Evolutionary conservation across 495 filamentous ascomycete species (phyloP), one percentile per base, ranked within the genome.

Genomic region (Tricharina praecox): DNA sequence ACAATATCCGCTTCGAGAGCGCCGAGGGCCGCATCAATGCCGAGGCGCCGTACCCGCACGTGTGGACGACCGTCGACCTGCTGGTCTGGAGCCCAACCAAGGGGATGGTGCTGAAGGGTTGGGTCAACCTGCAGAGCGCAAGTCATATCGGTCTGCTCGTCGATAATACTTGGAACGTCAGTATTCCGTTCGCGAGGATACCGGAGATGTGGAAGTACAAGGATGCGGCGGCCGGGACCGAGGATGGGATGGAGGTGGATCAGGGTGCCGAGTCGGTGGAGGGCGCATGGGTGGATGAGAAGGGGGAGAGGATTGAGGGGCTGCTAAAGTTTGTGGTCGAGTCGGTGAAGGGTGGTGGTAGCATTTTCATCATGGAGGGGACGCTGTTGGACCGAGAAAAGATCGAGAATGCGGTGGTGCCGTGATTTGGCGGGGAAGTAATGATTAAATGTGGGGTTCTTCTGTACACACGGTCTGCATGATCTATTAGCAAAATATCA

Each of bases 41-140:
- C 40, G 60, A 63, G 45, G 45, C 49, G 13, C 59, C 62, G n/a
- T 58, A 52, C 39, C 59, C 61, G 30, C 48, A 53, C 15, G 67
- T 80, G 25, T 86, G 82, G 70, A 66, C 82, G 3, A 83, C 77
- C 0, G 80, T 78, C 0, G 78, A 79, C 15, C 82, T 86, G 63
- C 61, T 84, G 16, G 62, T 85, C 25, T 79, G 82, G 61, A 68
- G 67, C 39, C 82, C 82, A 0, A 60, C 67, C 53, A 71, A 67
- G 49, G 75, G 75, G 13, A 66, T 67, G 21, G 63, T 59, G 26
- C 62, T 86, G 20, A 73, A 81, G 44, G 82, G 77, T 10, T 76
- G 67, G 61, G 71, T 85, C 24, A 83, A 80, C 52, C 64, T 85
- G 26, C 77, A 81, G 56, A 79, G 75, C n/a, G 74, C 80, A 48